A percentile compares a stretch with the other conserved stretches of the same genome.
These are phyloP conservation scores for Cenchrus americanus DNA, from an alignment of 176 grass and related monocot species.

Conservation along the genomic window DNA sequence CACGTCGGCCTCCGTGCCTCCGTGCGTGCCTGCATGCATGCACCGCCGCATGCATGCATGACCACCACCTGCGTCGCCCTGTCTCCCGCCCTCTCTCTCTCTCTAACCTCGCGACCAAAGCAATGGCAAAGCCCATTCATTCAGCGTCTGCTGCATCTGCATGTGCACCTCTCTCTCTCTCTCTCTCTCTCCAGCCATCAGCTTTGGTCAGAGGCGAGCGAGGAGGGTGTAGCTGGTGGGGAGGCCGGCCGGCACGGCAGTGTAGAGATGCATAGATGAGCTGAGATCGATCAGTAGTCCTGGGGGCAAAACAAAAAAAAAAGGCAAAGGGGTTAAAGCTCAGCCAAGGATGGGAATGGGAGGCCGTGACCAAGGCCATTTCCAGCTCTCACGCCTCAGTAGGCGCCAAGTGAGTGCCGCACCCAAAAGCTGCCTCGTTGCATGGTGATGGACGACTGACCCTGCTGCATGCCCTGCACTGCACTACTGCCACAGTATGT, in stretches of 20 bases:
- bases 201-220: background rate
- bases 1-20: background rate
- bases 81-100: background rate
- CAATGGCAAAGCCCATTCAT: background rate
- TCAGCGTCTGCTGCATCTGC: background rate
- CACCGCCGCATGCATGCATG: slow-evolving; percentile 22
- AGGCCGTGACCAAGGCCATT: slow-evolving; percentile 55
- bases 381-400: slow-evolving; percentile 40
- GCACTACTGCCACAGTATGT: background rate
- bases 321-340: slow-evolving; percentile 45
- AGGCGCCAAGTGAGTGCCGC: slow-evolving; percentile 66
- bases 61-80: background rate
- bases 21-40: slow-evolving; percentile 26
- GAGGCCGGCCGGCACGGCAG: background rate
- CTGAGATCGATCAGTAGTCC: background rate
- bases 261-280: background rate
- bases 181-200: no score
- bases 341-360: slow-evolving; percentile 33
- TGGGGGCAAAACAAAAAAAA: slow-evolving; percentile 25
- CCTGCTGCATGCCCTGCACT: background rate
- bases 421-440: slow-evolving; percentile 52
- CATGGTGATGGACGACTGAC: background rate
- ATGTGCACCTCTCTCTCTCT: background rate
- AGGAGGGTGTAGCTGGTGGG: background rate
- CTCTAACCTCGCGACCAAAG: slow-evolving; percentile 6